Percentiles rank a stretch among this genome's conserved stretches.
phyloP scores from a whole-genome alignment of 176 grass and related monocot genomes.

The Hyparrhenia diplandra region DNA sequence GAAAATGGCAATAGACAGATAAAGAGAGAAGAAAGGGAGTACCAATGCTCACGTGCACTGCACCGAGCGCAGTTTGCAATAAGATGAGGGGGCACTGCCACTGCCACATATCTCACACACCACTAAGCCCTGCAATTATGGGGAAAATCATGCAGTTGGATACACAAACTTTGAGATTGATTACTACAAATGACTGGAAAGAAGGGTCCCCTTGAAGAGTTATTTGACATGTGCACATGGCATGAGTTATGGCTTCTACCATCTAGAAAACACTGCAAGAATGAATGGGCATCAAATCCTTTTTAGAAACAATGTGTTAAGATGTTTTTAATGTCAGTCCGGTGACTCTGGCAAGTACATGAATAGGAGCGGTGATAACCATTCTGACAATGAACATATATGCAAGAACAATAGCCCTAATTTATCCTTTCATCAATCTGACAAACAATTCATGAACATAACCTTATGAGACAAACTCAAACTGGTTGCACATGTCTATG shows the following conservation, averaged over 20 bases:
- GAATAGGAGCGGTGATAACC: background rate
- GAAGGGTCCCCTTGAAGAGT: background rate
- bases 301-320: background rate
- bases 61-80: conserved; percentile 7
- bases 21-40: background rate
- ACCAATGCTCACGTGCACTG: background rate
- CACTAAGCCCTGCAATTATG: background rate
- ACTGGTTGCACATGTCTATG: background rate
- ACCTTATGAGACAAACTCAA: background rate
- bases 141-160: background rate
- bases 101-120: conserved; percentile 35
- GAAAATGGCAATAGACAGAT: background rate
- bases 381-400: background rate
- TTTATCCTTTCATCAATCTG: background rate
- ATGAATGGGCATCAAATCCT: background rate
- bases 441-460: background rate
- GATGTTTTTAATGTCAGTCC: background rate
- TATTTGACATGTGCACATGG: background rate
- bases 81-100: background rate
- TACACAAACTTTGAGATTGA: background rate
- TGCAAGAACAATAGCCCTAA: background rate
- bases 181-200: too few relatives aligned
- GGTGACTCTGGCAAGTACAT: background rate
- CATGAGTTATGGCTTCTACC: background rate
- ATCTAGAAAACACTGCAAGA: background rate